Conservation (phyloP, 495 filamentous ascomycete genomes). For the Recurvomyces mirabilis region DNA sequence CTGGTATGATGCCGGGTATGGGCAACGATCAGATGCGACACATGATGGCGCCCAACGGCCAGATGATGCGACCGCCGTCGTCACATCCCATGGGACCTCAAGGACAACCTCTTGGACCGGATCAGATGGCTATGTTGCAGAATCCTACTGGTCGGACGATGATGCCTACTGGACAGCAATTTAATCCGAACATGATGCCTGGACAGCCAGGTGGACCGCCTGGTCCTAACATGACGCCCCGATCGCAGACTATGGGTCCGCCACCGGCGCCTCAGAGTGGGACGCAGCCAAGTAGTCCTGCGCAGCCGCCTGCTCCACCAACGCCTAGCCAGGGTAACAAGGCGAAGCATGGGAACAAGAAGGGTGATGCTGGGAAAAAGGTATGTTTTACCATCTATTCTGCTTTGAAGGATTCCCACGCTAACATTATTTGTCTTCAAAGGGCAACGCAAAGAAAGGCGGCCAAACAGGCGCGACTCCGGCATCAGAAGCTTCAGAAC, state of each 20-base stretch:
- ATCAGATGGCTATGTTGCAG: constrained; percentile 35
- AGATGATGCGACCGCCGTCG: constrained; percentile 67
- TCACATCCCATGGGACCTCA: constrained; percentile 62
- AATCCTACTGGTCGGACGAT: too few relatives aligned
- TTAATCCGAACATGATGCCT: constrained; percentile 29
- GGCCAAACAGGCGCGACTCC: constrained; percentile 56
- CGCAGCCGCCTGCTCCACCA: constrained; percentile 68
- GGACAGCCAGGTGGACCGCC: constrained; percentile 22
- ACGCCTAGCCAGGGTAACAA: constrained; percentile 75
- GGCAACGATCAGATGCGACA: constrained; percentile 33
- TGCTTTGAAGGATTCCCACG: constrained; percentile 17
- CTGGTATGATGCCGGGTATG: constrained; percentile 56
- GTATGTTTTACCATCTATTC: constrained; percentile 39
- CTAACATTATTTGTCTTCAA: constrained; percentile 27
- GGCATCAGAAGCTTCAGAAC: constrained; percentile 55
- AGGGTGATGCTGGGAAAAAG: constrained; percentile 65
- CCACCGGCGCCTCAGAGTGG: constrained; percentile 68
- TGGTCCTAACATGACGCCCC: constrained; percentile 42
- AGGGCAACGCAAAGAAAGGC: constrained; percentile 52
- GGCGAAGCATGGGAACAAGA: constrained; percentile 67
- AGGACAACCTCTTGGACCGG: constrained; percentile 52
- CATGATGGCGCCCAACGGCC: constrained; percentile 47
- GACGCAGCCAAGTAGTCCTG: constrained; percentile 66
- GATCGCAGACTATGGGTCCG: constrained; percentile 60
- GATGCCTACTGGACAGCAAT: constrained; percentile 27